Evolutionary conservation across 768 basidiomycete genomes (phyloP), one percentile per base, ranked within the genome.

Genomic region (Auriculariales sp.): DNA sequence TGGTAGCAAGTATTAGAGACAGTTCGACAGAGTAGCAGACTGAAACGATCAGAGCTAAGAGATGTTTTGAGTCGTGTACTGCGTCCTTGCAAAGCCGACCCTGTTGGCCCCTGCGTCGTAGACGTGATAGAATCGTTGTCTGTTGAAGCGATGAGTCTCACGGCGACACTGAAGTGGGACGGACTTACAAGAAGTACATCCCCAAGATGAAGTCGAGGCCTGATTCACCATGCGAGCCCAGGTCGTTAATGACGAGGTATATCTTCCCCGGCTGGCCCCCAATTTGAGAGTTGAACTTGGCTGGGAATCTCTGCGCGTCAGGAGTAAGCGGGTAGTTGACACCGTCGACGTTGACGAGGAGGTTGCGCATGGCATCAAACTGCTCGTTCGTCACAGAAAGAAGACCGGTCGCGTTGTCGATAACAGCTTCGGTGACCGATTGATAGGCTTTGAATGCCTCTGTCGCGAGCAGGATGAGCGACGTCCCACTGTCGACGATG

Each of bases 261-360:
- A 81, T 80, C 49, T 62, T 61, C 56, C 59, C 56, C 3, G 63
- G 54, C 25, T 64, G 59, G 42, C 83, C 83, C 50, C 79, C 79
- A 12, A 85, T 70, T 29, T 64, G 62, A 14, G 65, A 61, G 64
- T 84, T 83, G 53, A 77, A 65, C 3, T 66, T 57, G 44, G 77
- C 74, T 0, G 80, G 81, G 78, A 80, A 83, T 53, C 79, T 75
- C 68, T 85, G 81, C 3, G 77, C 80, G 56, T 81, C 78, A 14
- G 75, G 59, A 2, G 74, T 77, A 49, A 83, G 55, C 59, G 75
- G 74, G 55, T 70, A 79, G 7, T 69, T 71, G 14, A 62, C 63
- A 72, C 77, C 64, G 14, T 71, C 74, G 46, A 81, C 75, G 30
- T 60, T 57, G 62, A 81, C 78, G 65, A 68, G 68, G 27, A 81